Base-by-base conservation (phyloP, 2,329 filamentous ascomycete genomes). In the Hirsutella minnesotensis region DNA sequence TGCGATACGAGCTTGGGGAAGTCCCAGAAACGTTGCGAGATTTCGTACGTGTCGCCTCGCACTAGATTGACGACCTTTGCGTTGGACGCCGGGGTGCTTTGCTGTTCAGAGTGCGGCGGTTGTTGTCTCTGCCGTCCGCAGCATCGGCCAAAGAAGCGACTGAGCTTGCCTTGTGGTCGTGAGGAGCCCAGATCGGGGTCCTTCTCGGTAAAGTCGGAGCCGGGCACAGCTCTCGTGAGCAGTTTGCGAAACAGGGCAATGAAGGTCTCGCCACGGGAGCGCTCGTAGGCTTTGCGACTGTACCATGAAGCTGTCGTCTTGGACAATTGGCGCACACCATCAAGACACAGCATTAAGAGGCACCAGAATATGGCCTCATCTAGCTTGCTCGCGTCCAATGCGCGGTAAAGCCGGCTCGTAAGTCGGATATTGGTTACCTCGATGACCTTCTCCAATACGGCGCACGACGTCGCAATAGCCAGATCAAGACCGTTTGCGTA, bases 31-130 rank as follows among this genome's bases (percentile, higher is more conserved):
- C 84, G 68, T 54, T 90, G 86, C 3, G 86, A 76, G 33, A 90
- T 77, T 56, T 89, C 83, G 55, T 90, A 92, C 0, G 83, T 85
- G 57, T 92, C 86, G 45, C 75, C 79, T 39, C 86, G 80, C 69
- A 94, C 84, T 2, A 95, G 63, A 53, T 94, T 95, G 47, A 95
- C 73, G 41, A 95, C 92, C 56, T 94, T 94, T 8, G 88, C 88
- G 63, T 89, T 90, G 0, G 85, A 87, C 0, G 88, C 86, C 2
- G 83, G 37, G 7, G 21, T 7, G 5, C 18, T 30, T 31, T 39
- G 15, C 3, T 18, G 22, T 3, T 40, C 15, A n/a, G 8, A 24
- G 8, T 44, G 40, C 34, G 55, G 4, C 48, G 50, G 13, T 45
- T 39, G 2, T 53, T 45, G 2, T 53, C 16, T 4, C 3, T n/a